These are phyloP conservation scores for Geotrichum reessii DNA, from an alignment of 1,139 yeast species.

Conservation along the genomic window DNA sequence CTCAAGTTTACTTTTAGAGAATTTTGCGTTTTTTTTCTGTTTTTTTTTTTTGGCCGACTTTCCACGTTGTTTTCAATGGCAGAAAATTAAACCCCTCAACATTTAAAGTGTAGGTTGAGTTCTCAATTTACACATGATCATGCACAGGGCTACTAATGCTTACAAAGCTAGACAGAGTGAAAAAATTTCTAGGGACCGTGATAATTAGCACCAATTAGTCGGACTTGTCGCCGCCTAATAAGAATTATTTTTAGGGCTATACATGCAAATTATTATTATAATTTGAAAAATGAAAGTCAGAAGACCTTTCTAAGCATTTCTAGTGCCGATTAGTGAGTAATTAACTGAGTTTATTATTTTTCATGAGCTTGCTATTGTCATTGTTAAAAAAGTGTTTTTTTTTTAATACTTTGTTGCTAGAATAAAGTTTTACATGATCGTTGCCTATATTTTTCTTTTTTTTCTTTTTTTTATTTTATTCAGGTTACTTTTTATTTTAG, in stretches of 20 bases:
- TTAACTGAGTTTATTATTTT: background rate
- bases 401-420: too few species aligned
- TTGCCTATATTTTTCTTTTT: too few species aligned
- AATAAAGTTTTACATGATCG: too few species aligned
- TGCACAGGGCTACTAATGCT: background rate
- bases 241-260: background rate
- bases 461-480: too few species aligned
- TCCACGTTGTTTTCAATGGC: background rate
- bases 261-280: background rate
- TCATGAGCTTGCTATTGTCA: background rate
- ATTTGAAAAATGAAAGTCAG: background rate
- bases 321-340: background rate
- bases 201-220: background rate
- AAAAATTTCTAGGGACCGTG: background rate
- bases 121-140: background rate
- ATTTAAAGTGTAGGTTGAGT: background rate
- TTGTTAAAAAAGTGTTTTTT: background rate
- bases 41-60: background rate
- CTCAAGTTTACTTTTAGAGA: too few species aligned
- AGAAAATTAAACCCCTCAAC: background rate
- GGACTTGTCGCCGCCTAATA: background rate
- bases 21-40: background rate
- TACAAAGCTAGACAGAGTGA: background rate
- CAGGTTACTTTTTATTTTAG: too few species aligned
- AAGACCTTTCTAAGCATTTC: background rate